A percentile compares a stretch with the other conserved stretches of the same genome.
Evolutionary conservation across 2,329 filamentous ascomycete genomes (phyloP).

Genomic region (Bipolaris cookei): DNA sequence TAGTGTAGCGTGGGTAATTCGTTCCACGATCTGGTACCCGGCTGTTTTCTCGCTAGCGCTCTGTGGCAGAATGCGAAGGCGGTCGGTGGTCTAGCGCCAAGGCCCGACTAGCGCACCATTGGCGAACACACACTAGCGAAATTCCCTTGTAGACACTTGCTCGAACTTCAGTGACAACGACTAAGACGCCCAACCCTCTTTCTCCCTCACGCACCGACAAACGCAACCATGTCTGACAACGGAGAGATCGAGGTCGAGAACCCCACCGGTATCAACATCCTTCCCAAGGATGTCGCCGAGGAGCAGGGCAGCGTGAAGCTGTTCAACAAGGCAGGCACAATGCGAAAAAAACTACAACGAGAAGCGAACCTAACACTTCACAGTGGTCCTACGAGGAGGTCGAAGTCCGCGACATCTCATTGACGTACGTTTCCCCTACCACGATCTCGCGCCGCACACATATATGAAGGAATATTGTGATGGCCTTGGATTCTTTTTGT

Average conservation of each 20-base stretch:
- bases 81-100: conserved; percentile 22
- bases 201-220: conserved; percentile 32
- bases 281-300: conserved; percentile 89
- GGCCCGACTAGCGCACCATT: conserved; percentile 19
- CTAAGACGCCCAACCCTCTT: conserved; percentile 31
- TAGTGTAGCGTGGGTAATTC: too few species aligned
- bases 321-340: conserved; percentile 74
- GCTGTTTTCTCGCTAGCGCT: too few species aligned
- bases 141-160: not conserved
- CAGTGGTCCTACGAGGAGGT: conserved; percentile 96
- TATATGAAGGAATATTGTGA: conserved; percentile 15
- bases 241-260: conserved; percentile 92
- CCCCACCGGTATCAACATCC: conserved; percentile 75
- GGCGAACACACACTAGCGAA: conserved; percentile 23
- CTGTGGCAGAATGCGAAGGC: not conserved
- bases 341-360: conserved; percentile 10
- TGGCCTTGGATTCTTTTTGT: conserved; percentile 25
- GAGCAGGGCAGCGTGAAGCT: conserved; percentile 94
- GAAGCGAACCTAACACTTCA: conserved; percentile 22
- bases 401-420: conserved; percentile 98
- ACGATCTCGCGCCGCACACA: conserved; percentile 19
- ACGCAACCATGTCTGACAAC: conserved; percentile 76
- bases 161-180: conserved; percentile 39
- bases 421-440: conserved; percentile 76
- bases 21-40: too few species aligned